Percentiles rank a stretch among this genome's conserved stretches.
phyloP scores from a whole-genome alignment of 176 grass and related monocot species.

The Pharus latifolius region DNA sequence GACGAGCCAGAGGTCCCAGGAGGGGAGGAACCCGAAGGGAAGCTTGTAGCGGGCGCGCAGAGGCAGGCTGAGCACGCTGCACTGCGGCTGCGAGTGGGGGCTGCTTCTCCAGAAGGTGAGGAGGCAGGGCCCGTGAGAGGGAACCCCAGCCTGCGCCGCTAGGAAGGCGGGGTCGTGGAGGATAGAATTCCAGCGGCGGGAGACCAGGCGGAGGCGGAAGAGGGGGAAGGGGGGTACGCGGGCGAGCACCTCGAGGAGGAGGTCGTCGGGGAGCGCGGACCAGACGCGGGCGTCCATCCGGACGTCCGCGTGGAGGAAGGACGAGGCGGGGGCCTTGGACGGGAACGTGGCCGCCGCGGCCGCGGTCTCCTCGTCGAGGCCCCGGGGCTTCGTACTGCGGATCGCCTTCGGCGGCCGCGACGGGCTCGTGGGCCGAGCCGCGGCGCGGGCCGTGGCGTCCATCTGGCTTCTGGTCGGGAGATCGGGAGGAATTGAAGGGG shows the following conservation, averaged over 20 bases:
- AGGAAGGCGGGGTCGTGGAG: slow-evolving; percentile 67
- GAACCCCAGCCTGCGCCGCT: slow-evolving; percentile 49
- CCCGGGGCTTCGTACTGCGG: slow-evolving; percentile 69
- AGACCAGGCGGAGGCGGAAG: slow-evolving; percentile 61
- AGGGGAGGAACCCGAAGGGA: slow-evolving; percentile 64
- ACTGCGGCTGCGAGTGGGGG: slow-evolving; percentile 36
- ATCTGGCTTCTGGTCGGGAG: slow-evolving; percentile 3
- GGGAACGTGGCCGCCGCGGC: slow-evolving; percentile 24
- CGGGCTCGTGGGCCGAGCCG: slow-evolving; percentile 49
- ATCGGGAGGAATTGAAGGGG: slow-evolving; percentile 1
- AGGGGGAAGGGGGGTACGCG: slow-evolving; percentile 88
- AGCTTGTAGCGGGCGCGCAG: slow-evolving; percentile 72
- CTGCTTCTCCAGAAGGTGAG: slow-evolving; percentile 54
- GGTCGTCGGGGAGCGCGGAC: slow-evolving; percentile 63
- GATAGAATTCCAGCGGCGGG: slow-evolving; percentile 57
- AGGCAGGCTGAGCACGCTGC: slow-evolving; percentile 67
- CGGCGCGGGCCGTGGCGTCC: background rate
- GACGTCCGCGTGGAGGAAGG: slow-evolving; percentile 39
- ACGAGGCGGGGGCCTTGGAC: background rate
- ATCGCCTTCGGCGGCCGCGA: slow-evolving; percentile 66
- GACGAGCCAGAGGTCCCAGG: slow-evolving; percentile 87
- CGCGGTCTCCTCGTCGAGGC: slow-evolving; percentile 80
- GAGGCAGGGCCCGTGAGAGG: slow-evolving; percentile 79
- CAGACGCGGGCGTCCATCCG: slow-evolving; percentile 65
- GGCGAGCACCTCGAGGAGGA: slow-evolving; percentile 72